Percentiles rank a stretch among this genome's conserved stretches.
Evolutionary conservation across 78 protist species (phyloP).

Genomic region (Monosiga brevicollis): DNA sequence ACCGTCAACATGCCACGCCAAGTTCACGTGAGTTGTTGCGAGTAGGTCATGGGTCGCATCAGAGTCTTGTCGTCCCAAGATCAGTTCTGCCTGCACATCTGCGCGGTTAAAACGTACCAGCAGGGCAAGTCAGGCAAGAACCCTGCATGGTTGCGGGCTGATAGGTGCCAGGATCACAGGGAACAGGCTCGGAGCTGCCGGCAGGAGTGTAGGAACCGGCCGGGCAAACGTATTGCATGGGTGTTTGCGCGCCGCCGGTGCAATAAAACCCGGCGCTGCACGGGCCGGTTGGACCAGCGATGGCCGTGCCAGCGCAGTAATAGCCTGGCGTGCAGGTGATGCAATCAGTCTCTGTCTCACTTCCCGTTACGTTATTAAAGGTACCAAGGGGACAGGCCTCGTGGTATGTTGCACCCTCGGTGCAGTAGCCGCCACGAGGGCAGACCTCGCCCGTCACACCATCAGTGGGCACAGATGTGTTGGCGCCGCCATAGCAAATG

Average conservation of each 20-base stretch:
- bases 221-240: constrained; percentile 13
- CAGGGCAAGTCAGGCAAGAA: constrained; percentile 9
- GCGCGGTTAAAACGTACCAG: constrained; percentile 15
- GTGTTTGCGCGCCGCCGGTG: background rate
- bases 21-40: too few species aligned
- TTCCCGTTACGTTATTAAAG: background rate
- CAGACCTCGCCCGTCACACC: constrained; percentile 4
- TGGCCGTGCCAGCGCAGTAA: constrained; percentile 7
- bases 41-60: too few species aligned
- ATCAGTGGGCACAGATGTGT: background rate
- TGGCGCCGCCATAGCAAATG: constrained; percentile 27
- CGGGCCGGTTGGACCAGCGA: background rate
- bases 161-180: background rate
- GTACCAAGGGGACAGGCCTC: constrained; percentile 13
- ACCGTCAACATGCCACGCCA: too few species aligned
- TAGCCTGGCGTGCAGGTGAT: constrained; percentile 16
- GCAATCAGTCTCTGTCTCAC: background rate
- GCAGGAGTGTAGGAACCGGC: constrained; percentile 31
- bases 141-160: background rate
- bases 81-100: too few species aligned
- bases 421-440: constrained; percentile 11
- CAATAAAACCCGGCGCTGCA: constrained; percentile 21
- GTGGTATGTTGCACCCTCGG: background rate
- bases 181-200: constrained; percentile 8
- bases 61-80: too few species aligned